These are phyloP conservation scores for Colletotrichum sp. DNA, from an alignment of 2,329 filamentous ascomycete species.

Conservation along the genomic window DNA sequence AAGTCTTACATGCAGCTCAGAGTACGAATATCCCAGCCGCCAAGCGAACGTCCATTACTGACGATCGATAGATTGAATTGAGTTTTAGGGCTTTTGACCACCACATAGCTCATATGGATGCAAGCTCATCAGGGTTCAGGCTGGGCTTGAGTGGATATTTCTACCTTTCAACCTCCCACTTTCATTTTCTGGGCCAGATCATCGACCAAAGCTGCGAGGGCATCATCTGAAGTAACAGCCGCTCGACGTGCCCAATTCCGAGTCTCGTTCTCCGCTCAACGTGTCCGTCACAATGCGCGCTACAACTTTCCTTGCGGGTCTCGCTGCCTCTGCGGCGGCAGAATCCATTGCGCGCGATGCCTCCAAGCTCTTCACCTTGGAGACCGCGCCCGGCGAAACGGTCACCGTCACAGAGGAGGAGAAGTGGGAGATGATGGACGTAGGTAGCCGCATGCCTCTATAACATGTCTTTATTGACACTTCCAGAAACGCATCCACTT, in stretches of 20 bases:
- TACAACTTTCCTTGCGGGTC: constrained; percentile 22
- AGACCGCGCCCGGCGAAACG: constrained; percentile 24
- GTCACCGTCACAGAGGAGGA: constrained; percentile 29
- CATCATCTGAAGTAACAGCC: neutral
- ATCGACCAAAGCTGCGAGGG: neutral
- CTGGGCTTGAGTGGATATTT: neutral
- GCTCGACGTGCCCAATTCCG: neutral
- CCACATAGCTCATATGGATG: neutral
- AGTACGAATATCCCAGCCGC: neutral
- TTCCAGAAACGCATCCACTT: constrained; percentile 25
- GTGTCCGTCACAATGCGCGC: constrained; percentile 21
- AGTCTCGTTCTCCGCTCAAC: neutral
- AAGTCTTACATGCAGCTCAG: neutral
- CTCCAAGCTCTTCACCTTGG: constrained; percentile 24
- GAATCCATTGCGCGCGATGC: constrained; percentile 14
- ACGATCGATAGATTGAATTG: neutral
- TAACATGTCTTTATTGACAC: neutral
- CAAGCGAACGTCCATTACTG: neutral
- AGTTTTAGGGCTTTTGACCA: neutral
- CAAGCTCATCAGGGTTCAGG: neutral
- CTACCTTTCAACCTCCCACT: neutral
- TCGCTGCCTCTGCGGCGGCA: constrained; percentile 20
- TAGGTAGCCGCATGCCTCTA: neutral
- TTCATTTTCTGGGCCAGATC: neutral
- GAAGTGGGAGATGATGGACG: constrained; percentile 29